Evolutionary conservation across 2,329 filamentous ascomycete species (phyloP), one percentile per base, ranked within the genome.

Genomic region (Thelonectria olida): DNA sequence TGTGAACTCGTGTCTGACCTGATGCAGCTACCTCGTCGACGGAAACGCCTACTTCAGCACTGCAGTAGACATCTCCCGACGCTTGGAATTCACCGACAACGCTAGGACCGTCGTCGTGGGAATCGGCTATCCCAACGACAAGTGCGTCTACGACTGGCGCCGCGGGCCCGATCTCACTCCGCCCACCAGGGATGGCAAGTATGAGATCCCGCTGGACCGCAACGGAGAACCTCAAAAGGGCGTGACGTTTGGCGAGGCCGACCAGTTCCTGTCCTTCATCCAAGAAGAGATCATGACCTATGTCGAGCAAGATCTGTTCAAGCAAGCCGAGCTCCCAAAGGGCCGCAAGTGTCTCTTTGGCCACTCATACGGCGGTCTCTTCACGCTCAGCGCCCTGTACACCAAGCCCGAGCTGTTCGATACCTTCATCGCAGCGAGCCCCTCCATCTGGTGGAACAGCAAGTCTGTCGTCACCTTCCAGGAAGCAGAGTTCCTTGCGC

Each of bases 331-430:
- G n/a, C 22, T 61, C 2, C 12, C 71, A 59, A 20, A 80, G 10
- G 66, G 71, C 0, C 74, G 75, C n/a, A 80, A 80, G 38, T 82
- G 79, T 0, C 71, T 85, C 1, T 83, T 78, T 25, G 82, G 82
- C 0, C 82, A 85, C 57, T 84, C 82, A 0, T 83, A 81, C 39
- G 82, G 81, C 2, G 82, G 81, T 0, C 67, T 85, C 0, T 84
- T 84, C 42, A 69, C 76, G 3, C 72, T 85, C 0, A 80, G 83
- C 54, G 72, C 78, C 0, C 72, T 84, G 0, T 79, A 81, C 58
- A 79, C 74, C 0, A 70, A 72, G 4, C 77, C 80, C 0, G 65
- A 67, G 2, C 68, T 74, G 1, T 84, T 84, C 56, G 75, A 83
- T 42, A 76, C 74, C 1, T 82, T 78, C 53, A 75, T 83, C 13